Evolutionary conservation across 805 yeast genomes (phyloP), one percentile per base, ranked within the genome.

Genomic region (Teunomyces gatunensis): DNA sequence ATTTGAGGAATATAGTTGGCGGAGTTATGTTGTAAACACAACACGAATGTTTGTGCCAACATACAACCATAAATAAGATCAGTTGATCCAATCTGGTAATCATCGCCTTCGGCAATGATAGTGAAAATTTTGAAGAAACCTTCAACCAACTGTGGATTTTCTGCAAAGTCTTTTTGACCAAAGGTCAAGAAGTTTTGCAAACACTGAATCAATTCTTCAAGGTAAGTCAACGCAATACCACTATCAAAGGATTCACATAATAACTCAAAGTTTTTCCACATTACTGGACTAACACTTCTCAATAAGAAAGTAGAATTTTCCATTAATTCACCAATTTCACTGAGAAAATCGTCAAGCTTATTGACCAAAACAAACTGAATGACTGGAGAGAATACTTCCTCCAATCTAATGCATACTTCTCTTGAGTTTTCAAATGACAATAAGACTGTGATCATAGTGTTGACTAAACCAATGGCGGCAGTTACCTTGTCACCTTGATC

Each of bases 381-480:
- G 12, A 84, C 83, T 5, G 96, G 95, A 42, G 77, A 68, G 43
- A 87, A 79, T 5, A 83, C 80, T 46, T 79, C 83, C 59, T 88
- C 89, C 44, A 91, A 72, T 60, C 74, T 76, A 20, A 65, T 67
- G 12, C 89, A 84, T 43, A 86, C 76, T 36, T 82, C 87, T 6
- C 73, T 73, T 1, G 96, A 84, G 60, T 85, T 86, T 64, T 94
- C 96, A 69, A 91, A 82, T 4, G 96, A 84, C 43, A 88, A 67
- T 35, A 92, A 68, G 45, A 92, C 84, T 0, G 97, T 89, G 28
- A 86, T 80, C 69, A 91, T 78, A 2, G 97, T 91, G 55, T 84
- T 85, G 53, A 92, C 65, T 29, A 90, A 77, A 11, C 96, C 96
- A 17, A 84, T 68, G 0, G 91, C 96, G 17, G 96, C 89, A 78